Evolutionary conservation across 2,329 filamentous ascomycete genomes (phyloP), one percentile per base, ranked within the genome.

Genomic region (Bipolaris gigantea): DNA sequence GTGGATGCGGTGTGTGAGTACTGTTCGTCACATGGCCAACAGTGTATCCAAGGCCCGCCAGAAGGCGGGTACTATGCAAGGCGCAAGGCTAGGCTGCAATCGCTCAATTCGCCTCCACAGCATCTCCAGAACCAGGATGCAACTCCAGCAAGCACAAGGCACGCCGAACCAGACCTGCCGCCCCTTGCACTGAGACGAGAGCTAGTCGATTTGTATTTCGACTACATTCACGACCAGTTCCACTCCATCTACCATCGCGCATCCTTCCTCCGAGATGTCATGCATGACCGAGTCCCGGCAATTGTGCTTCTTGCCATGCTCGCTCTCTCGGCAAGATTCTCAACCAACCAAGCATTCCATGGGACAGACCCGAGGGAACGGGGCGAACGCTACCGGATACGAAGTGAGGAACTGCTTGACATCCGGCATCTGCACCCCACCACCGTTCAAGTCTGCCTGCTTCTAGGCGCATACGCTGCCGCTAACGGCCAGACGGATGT

Each of bases 211-310:
- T 48, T 66, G 46, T 66, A 66, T 42, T 66, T 66, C 47, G 62
- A 66, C 46, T 64, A 64, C 54, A 66, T 66, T 0, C 63, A 66
- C 41, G 63, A 66, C 27, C 63, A 66, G 15, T 66, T 63, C 7
- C 63, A 66, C 38, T 66, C 60, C 5, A 62, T 66, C 53, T 66
- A 64, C 11, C 63, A 66, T 9, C 59, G 59, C 16, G 51, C 27
- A 5, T 64, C 62, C 1, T 66, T 66, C 41, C 57, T 61, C 41
- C 56, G 60, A 30, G 57, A 63, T 41, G 60, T 64, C 7, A 48
- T 46, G 4, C 48, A 57, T 23, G 53, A 63, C 7, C 56, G 56
- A 18, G 57, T 64, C 9, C 59, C 62, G 2, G 50, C 34, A 16
- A 58, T 66, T 15, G 53, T 64, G 13, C 53, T 66, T 6, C 55